Base-by-base conservation (phyloP, 257 asterid species). In the Avicennia marina region DNA sequence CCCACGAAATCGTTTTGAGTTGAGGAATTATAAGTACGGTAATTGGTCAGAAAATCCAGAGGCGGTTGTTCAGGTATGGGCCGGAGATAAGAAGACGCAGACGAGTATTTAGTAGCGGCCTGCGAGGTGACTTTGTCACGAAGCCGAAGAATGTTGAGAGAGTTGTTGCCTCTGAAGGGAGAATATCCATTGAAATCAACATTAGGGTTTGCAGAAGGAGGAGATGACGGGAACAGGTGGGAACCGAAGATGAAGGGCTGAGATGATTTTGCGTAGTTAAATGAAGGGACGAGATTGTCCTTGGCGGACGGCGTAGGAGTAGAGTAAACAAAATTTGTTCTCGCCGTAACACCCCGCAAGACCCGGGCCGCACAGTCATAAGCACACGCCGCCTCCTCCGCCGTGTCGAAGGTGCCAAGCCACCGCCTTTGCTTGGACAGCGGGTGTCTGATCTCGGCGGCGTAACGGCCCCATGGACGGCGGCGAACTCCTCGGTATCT, bases 321-420 rank as follows among this genome's bases (percentile, higher is more conserved):
- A 31, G 90, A 85, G 68, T 85, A 85, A 0, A 77, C 81, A 20
- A 85, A 85, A 54, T 85, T 85, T 0, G 94, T 85, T 29, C 90
- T 64, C 0, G 94, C 94, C 24, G 81, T 85, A 0, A 55, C 77
- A n/a, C 94, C 94, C 4, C 94, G 82, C 94, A 85, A 81, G 8
- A 90, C 84, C 7, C 87, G 67, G 2, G 94, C 94, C 0, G 94
- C 94, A 24, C 78, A 79, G 62, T 85, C 94, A 24, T 85, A 85
- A 17, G 94, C 94, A 32, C 86, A 82, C 7, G 94, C 94, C 0
- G 95, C 96, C 41, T 88, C 95, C 69, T 88, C 96, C 12, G 96
- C 96, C 19, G 95, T 85, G 58, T 84, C 94, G 34, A 81, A 84
- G 1, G 94, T 84, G 1, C 94, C 94, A 0, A 85, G 73, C 94